These are phyloP conservation scores for Limtongozyma cylindracea DNA, from an alignment of 805 yeast species.

Conservation along the genomic window DNA sequence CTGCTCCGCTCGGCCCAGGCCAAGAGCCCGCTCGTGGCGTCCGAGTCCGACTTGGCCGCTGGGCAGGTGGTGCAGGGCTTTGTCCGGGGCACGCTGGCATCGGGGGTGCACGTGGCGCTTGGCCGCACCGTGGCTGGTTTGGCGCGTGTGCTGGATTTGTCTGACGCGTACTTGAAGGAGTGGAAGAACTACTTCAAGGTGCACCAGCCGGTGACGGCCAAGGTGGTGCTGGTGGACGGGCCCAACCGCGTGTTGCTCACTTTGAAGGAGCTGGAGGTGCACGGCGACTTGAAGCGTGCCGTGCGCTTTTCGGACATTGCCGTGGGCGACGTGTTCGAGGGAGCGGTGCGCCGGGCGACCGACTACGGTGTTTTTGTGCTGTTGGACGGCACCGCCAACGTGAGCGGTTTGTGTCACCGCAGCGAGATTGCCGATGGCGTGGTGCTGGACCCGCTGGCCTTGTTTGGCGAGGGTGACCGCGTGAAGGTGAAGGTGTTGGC, in stretches of 20 bases:
- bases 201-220: constrained; percentile 54
- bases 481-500: constrained; percentile 66
- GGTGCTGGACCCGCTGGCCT: constrained; percentile 26
- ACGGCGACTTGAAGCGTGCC: constrained; percentile 33
- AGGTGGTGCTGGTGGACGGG: constrained; percentile 33
- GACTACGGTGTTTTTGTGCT: constrained; percentile 84
- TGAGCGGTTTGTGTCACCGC: constrained; percentile 74
- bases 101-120: constrained; percentile 56
- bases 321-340: constrained; percentile 51
- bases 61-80: constrained; percentile 71
- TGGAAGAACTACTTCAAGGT: constrained; percentile 63
- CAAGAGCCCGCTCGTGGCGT: constrained; percentile 20
- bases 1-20: constrained; percentile 40
- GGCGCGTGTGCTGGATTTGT: constrained; percentile 57
- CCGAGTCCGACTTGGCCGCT: constrained; percentile 25
- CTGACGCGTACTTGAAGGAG: constrained; percentile 61
- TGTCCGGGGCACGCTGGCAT: constrained; percentile 44
- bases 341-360: constrained; percentile 49
- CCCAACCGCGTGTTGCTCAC: constrained; percentile 52
- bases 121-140: constrained; percentile 53
- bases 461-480: constrained; percentile 75
- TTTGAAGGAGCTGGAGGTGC: constrained; percentile 55
- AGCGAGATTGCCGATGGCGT: constrained; percentile 58
- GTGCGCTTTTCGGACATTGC: constrained; percentile 43
- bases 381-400: constrained; percentile 44